Evolutionary conservation across 768 basidiomycete species (phyloP), one percentile per base, ranked within the genome.

Genomic region (Pulveroboletus sp.): DNA sequence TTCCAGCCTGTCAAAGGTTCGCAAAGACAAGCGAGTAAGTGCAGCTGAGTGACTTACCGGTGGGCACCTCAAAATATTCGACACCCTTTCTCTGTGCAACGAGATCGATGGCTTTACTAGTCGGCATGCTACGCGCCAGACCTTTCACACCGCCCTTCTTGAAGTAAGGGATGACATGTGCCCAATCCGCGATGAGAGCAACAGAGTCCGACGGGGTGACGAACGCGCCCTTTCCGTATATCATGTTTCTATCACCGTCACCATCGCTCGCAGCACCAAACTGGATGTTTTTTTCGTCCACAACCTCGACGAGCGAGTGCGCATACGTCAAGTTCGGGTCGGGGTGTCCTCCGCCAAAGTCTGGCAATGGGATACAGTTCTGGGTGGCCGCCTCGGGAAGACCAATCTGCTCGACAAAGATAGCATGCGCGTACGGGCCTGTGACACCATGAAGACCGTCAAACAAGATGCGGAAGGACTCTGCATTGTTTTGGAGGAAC

Each of bases 281-380:
- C 39, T 81, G 77, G 58, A 98, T 93, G 50, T 82, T 76, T 36
- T 87, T 76, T 64, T 77, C 75, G 73, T 99, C 96, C 39, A 99
- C 96, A 15, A 75, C 85, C 52, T 94, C 89, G 33, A 99, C 96
- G 45, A 99, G 86, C 12, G 83, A 76, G 71, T 93, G 91, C 2
- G 96, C 96, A 69, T 98, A 99, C 8, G 93, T 97, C 61, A 99
- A 73, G 76, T 99, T 99, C 28, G 96, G 96, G 69, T 99, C 96
- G 4, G 96, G 96, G 70, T 99, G 96, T 51, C 89, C 90, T 60
- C 94, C 95, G 42, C 94, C 95, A 67, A 99, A 99, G 69, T 98
- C 93, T 18, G 95, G 94, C 38, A 87, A 80, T 7, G 96, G 89
- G 9, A 82, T 72, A 61, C 91, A 89, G 74, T 97, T 95, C 75